phyloP scores from a whole-genome alignment of 345 rosid species.

The Nasturtium officinale region DNA sequence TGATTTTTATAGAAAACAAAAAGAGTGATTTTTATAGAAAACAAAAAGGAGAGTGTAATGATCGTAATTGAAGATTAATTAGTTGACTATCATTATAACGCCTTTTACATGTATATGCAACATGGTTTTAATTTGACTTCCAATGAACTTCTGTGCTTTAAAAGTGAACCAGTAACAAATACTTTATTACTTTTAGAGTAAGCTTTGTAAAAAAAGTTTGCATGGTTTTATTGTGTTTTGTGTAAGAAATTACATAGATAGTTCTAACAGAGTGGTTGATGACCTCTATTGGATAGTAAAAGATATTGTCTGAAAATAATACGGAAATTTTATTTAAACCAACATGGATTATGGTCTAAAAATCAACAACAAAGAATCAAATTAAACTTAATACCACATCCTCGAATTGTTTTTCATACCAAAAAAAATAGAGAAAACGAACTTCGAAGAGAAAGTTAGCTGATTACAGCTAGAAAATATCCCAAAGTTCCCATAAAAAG shows the following conservation, averaged over 20 bases:
- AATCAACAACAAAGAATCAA: background rate
- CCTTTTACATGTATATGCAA: constrained; percentile 15
- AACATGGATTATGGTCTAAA: background rate
- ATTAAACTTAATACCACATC: background rate
- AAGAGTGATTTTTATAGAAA: constrained; percentile 42
- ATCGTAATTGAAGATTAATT: constrained; percentile 29
- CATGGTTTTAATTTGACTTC: constrained; percentile 6
- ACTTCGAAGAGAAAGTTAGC: constrained; percentile 12
- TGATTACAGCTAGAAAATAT: constrained; percentile 5
- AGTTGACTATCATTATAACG: constrained; percentile 32
- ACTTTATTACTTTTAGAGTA: constrained; percentile 13
- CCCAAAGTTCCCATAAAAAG: constrained; percentile 3
- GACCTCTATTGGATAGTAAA: constrained; percentile 6
- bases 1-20: constrained; percentile 42
- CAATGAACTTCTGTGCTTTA: constrained; percentile 27
- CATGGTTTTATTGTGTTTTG: background rate
- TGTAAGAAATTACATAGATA: background rate
- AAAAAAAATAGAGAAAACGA: background rate
- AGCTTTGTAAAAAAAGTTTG: background rate
- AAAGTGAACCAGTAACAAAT: constrained; percentile 10
- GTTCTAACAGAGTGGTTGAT: background rate
- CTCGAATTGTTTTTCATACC: background rate
- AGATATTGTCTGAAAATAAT: background rate
- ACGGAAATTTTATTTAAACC: background rate
- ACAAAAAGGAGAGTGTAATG: constrained; percentile 43